phyloP scores from a whole-genome alignment of 2,329 filamentous ascomycete species.

The Hypoxylon sp. region DNA sequence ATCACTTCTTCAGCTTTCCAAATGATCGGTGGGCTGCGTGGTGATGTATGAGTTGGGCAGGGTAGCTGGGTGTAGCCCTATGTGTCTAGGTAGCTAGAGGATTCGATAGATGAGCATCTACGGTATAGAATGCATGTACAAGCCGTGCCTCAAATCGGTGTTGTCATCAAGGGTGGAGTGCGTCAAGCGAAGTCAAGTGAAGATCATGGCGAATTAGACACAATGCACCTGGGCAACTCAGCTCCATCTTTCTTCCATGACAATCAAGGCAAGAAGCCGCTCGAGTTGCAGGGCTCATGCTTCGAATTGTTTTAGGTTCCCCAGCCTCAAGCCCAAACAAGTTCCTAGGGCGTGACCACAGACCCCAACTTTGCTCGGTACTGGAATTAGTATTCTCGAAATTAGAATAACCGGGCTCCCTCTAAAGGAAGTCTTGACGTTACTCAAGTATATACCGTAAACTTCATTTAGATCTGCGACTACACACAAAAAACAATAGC shows the following conservation, averaged over 20 bases:
- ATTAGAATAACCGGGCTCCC: slow-evolving; percentile 31
- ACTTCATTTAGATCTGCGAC: too few relatives aligned
- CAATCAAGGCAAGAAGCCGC: slow-evolving; percentile 49
- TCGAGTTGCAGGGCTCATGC: slow-evolving; percentile 44
- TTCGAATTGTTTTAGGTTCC: slow-evolving; percentile 41
- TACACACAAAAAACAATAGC: too few relatives aligned
- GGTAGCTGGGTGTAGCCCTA: slow-evolving; percentile 42
- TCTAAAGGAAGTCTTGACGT: slow-evolving; percentile 35
- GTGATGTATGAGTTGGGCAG: slow-evolving; percentile 37
- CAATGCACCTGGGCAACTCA: slow-evolving; percentile 32
- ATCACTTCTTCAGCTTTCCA: slow-evolving; percentile 28
- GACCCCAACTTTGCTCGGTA: slow-evolving; percentile 34
- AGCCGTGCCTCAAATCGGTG: slow-evolving; percentile 33
- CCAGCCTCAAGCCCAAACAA: slow-evolving; percentile 40
- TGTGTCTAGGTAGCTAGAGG: slow-evolving; percentile 29
- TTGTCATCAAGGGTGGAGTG: slow-evolving; percentile 31
- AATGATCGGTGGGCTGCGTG: slow-evolving; percentile 30
- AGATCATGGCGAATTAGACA: slow-evolving; percentile 34
- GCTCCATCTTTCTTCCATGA: slow-evolving; percentile 34
- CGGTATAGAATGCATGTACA: slow-evolving; percentile 28
- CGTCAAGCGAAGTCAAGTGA: slow-evolving; percentile 37
- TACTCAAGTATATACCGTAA: too few relatives aligned
- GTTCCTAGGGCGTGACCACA: slow-evolving; percentile 29
- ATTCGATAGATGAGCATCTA: slow-evolving; percentile 30
- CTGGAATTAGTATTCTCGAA: slow-evolving; percentile 36